Percentiles rank a stretch among this genome's conserved stretches.
phyloP scores from a whole-genome alignment of 169 alveolate genomes.

The Eimeria sp. region DNA sequence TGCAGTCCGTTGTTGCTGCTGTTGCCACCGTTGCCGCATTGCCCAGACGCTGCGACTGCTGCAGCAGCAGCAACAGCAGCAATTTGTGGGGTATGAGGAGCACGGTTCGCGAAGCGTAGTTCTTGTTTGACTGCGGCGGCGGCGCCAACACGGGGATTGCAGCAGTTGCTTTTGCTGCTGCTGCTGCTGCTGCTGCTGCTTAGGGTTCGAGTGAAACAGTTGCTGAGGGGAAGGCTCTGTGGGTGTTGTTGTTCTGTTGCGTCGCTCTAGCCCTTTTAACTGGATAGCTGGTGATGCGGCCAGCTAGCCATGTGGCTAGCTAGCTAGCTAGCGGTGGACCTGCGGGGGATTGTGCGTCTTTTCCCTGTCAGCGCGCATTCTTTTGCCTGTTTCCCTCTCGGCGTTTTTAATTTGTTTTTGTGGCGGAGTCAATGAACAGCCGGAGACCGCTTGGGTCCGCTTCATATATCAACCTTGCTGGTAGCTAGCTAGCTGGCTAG shows the following conservation, averaged over 20 bases:
- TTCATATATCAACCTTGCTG: background rate
- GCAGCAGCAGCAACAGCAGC: slow-evolving; percentile 41
- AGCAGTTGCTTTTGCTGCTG: background rate
- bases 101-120: background rate
- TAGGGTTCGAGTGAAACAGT: background rate
- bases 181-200: slow-evolving; percentile 31
- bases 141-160: background rate
- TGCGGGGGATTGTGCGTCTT: background rate
- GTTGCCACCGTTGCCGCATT: background rate
- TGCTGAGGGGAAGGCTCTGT: background rate
- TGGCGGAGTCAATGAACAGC: background rate
- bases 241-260: background rate
- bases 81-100: background rate
- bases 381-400: background rate
- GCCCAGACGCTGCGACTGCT: background rate
- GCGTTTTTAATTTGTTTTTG: background rate
- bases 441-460: background rate
- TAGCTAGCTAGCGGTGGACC: background rate
- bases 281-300: background rate
- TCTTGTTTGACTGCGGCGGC: background rate
- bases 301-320: background rate
- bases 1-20: slow-evolving; percentile 26
- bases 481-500: background rate
- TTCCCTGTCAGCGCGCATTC: background rate
- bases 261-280: background rate